These are phyloP conservation scores for Phylloporus arenicola DNA, from an alignment of 768 basidiomycete genomes.

Conservation along the genomic window DNA sequence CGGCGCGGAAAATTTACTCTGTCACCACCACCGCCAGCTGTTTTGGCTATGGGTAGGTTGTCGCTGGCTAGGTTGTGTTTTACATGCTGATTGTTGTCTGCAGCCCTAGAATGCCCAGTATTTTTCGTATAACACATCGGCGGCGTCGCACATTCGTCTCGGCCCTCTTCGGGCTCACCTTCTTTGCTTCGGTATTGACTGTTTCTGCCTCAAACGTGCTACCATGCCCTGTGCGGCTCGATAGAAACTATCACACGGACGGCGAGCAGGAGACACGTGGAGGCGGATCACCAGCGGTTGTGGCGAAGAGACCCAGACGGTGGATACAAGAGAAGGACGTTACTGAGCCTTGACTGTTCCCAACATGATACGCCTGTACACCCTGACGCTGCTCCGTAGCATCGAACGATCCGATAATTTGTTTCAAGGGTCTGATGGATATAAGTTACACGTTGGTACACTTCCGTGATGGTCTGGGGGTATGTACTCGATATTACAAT, in stretches of 20 bases:
- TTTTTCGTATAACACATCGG: conserved; percentile 49
- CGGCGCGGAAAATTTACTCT: background rate
- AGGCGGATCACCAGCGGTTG: conserved; percentile 33
- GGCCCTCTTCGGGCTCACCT: conserved; percentile 75
- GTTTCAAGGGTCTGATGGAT: conserved; percentile 8
- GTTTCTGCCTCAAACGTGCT: conserved; percentile 75
- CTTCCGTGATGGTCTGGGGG: conserved; percentile 16
- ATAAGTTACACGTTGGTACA: conserved; percentile 20
- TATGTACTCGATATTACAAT: conserved; percentile 26
- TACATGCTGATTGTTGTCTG: conserved; percentile 42
- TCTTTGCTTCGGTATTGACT: conserved; percentile 70
- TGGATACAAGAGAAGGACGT: conserved; percentile 74
- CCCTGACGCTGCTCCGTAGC: background rate
- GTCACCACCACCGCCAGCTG: no score
- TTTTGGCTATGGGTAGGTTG: conserved; percentile 24
- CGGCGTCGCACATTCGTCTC: conserved; percentile 71
- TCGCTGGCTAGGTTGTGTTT: background rate
- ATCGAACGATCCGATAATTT: background rate
- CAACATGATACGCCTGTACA: background rate
- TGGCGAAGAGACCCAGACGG: conserved; percentile 60
- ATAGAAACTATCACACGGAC: conserved; percentile 57
- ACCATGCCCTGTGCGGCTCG: conserved; percentile 70
- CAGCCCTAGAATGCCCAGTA: conserved; percentile 55
- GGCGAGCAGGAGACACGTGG: conserved; percentile 31
- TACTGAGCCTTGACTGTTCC: conserved; percentile 8